Evolutionary conservation across 768 basidiomycete species (phyloP), one percentile per base, ranked within the genome.

Genomic region (Lyophyllum semitale): DNA sequence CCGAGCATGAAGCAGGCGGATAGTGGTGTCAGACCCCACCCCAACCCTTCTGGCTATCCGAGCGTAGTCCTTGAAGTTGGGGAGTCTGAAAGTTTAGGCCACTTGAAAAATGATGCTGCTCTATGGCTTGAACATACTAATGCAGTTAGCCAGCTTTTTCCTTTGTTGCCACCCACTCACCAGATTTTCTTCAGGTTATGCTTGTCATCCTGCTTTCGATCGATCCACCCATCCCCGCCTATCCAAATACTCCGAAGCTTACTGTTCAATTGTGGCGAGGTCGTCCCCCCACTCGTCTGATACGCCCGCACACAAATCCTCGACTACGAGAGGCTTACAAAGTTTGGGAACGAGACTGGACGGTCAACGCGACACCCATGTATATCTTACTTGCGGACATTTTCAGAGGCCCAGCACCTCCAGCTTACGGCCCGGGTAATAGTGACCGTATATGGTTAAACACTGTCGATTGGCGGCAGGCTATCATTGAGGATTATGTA

Each of bases 201-300:
- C 53, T 60, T 26, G 61, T 63, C 49, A 60, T 62, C 55, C 43
- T 62, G 25, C 6, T 62, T 46, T 60, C 53, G 1, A 58, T 62
- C 44, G 48, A 57, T 43, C 59, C 59, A 11, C 43, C 43, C 43
- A 45, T 45, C 25, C 18, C 43, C 43, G 25, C 46, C 12, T 17
- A 44, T 12, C 30, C 30, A 32, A 32, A 6, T 32, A 6, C 12
- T 32, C 30, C 30, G 30, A 32, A 12, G 12, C 6, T 32, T 12
- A 32, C 30, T 12, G 30, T 32, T 12, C 30, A 32, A 12, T 32
- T 32, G 30, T 32, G 30, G 30, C 6, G 30, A 32, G 30, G 30
- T 6, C 12, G 6, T 32, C 7, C 6, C 30, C 30, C 30, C 12
- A 6, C 7, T 6, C 30, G 30, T 32, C 30, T 12, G 6, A 6